Percentiles rank a stretch among this genome's conserved stretches.
Conservation (phyloP, 192 early-diverging fungal species). For the Gaertneriomyces semiglobifer region DNA sequence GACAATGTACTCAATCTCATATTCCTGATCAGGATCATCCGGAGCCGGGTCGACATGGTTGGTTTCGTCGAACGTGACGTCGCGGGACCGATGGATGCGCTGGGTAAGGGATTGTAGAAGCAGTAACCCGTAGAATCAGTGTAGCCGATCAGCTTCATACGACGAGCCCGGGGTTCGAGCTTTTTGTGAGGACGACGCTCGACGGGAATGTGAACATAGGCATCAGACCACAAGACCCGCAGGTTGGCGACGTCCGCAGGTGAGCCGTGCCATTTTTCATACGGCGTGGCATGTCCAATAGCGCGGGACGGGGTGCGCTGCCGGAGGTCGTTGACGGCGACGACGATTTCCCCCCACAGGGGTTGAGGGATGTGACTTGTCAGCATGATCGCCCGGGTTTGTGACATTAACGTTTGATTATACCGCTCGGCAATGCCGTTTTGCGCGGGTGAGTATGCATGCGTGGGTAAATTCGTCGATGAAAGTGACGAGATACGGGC, state of each 20-base stretch:
- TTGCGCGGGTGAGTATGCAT: conserved; percentile 16
- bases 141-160: too few species aligned
- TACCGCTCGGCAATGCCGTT: conserved; percentile 16
- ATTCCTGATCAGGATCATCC: too few species aligned
- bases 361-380: not conserved
- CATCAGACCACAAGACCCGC: not conserved
- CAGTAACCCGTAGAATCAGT: too few species aligned
- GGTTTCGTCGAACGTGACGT: too few species aligned
- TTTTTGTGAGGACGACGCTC: too few species aligned
- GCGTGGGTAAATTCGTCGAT: too few species aligned
- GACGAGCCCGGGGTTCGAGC: too few species aligned
- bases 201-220: not conserved
- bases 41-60: too few species aligned
- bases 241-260: not conserved
- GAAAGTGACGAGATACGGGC: too few species aligned
- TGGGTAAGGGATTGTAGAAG: too few species aligned
- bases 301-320: not conserved
- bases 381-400: conserved; percentile 7
- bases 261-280: not conserved
- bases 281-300: not conserved
- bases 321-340: conserved; percentile 2
- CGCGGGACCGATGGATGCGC: too few species aligned
- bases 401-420: conserved; percentile 9
- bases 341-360: conserved; percentile 11
- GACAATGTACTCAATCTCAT: too few species aligned